Percentiles rank a stretch among this genome's conserved stretches.
Evolutionary conservation across 208 protist genomes (phyloP).

Genomic region (Trypanosoma avium): DNA sequence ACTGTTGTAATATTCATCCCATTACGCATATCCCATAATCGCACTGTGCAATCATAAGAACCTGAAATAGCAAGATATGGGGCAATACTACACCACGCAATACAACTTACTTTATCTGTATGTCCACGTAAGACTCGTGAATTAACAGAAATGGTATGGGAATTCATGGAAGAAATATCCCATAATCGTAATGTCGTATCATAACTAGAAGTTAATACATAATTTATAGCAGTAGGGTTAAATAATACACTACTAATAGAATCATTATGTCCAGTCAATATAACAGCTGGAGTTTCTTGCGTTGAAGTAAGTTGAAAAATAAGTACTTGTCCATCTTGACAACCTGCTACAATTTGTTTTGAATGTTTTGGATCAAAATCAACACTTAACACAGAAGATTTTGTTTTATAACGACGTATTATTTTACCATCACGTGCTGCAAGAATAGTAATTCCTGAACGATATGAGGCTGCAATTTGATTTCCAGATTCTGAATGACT

Average conservation of each 20-base stretch:
- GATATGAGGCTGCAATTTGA: constrained; percentile 55
- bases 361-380: constrained; percentile 71
- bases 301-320: constrained; percentile 71
- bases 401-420: constrained; percentile 58
- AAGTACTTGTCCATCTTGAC: constrained; percentile 78
- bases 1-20: constrained; percentile 58
- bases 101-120: constrained; percentile 56
- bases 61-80: constrained; percentile 86
- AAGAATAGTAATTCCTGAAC: constrained; percentile 54
- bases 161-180: constrained; percentile 67
- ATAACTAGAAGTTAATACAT: constrained; percentile 83
- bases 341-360: constrained; percentile 76
- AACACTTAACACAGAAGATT: constrained; percentile 47
- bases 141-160: constrained; percentile 67
- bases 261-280: constrained; percentile 77
- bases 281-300: constrained; percentile 40
- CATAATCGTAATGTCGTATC: constrained; percentile 91
- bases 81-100: constrained; percentile 83
- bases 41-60: constrained; percentile 78
- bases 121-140: constrained; percentile 80
- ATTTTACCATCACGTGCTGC: constrained; percentile 76
- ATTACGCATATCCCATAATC: constrained; percentile 89
- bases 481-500: constrained; percentile 39
- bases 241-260: constrained; percentile 75
- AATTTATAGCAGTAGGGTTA: constrained; percentile 66